Evolutionary conservation across 805 yeast genomes (phyloP).

Genomic region (Saccharomycopsis babjevae): DNA sequence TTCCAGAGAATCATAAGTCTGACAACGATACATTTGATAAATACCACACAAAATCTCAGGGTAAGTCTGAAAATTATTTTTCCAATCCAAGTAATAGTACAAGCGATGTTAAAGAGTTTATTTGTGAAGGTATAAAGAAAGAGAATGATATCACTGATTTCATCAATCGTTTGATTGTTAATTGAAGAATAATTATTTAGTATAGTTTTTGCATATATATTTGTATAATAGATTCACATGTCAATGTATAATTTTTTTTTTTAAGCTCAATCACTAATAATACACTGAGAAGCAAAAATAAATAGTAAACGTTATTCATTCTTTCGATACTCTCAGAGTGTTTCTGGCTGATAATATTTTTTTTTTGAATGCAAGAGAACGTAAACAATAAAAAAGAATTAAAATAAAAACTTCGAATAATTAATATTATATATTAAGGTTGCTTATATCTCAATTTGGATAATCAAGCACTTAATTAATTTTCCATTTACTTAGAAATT

Average conservation of each 20-base stretch:
- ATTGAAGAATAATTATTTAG: background rate
- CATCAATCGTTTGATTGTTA: background rate
- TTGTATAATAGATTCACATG: background rate
- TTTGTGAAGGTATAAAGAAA: background rate
- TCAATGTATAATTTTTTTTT: background rate
- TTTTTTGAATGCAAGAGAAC: no score
- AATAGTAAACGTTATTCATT: no score
- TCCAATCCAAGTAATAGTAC: background rate
- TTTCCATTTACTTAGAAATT: no score
- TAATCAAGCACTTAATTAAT: no score
- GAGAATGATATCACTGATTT: background rate
- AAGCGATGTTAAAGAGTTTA: background rate
- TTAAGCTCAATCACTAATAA: no score
- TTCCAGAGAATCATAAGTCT: constrained; percentile 21
- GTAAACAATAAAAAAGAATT: no score
- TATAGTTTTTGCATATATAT: background rate
- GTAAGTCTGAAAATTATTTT: background rate
- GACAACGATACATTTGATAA: background rate
- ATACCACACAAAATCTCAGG: background rate
- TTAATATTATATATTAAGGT: no score
- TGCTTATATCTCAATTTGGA: no score
- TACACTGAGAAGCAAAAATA: no score
- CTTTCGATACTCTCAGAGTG: no score
- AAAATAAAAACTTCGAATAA: no score
- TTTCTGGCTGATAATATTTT: no score